phyloP scores from a whole-genome alignment of 768 basidiomycete genomes.

The Tulasnella sp. region DNA sequence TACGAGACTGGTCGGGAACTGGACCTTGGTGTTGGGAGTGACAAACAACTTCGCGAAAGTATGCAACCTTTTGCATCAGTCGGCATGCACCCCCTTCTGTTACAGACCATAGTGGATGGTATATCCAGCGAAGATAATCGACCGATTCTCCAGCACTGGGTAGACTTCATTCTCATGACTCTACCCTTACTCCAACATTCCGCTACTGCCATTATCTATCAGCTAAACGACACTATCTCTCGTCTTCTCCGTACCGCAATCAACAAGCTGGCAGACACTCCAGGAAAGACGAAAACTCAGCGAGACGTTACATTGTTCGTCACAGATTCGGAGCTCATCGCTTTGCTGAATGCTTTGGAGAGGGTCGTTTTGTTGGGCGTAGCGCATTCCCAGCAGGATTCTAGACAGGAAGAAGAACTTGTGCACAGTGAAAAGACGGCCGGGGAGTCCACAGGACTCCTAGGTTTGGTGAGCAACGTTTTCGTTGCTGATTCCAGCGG shows the following conservation, averaged over 20 bases:
- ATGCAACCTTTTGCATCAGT: constrained; percentile 27
- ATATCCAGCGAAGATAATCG: constrained; percentile 56
- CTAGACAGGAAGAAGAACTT: constrained; percentile 44
- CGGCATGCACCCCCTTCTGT: constrained; percentile 56
- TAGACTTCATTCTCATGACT: constrained; percentile 90
- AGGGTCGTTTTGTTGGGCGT: constrained; percentile 64
- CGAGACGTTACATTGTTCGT: constrained; percentile 34
- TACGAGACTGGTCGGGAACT: not conserved
- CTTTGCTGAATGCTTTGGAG: constrained; percentile 75
- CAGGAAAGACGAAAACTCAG: constrained; percentile 26
- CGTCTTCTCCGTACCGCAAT: constrained; percentile 49
- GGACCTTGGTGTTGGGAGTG: constrained; percentile 6
- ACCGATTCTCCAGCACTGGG: constrained; percentile 83
- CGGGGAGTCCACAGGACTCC: constrained; percentile 47
- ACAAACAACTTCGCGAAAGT: not conserved
- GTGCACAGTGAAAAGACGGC: constrained; percentile 36
- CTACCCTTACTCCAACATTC: constrained; percentile 71
- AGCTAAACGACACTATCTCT: constrained; percentile 70
- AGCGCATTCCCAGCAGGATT: constrained; percentile 31
- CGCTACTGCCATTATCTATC: constrained; percentile 50
- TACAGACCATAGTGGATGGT: constrained; percentile 71
- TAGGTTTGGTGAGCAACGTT: constrained; percentile 85
- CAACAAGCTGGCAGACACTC: constrained; percentile 39
- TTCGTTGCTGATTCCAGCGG: constrained; percentile 52
- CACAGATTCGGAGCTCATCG: constrained; percentile 72